Percentiles rank a stretch among this genome's conserved stretches.
Conservation (phyloP, 2,329 filamentous ascomycete species). For the Tolypocladium sp. region DNA sequence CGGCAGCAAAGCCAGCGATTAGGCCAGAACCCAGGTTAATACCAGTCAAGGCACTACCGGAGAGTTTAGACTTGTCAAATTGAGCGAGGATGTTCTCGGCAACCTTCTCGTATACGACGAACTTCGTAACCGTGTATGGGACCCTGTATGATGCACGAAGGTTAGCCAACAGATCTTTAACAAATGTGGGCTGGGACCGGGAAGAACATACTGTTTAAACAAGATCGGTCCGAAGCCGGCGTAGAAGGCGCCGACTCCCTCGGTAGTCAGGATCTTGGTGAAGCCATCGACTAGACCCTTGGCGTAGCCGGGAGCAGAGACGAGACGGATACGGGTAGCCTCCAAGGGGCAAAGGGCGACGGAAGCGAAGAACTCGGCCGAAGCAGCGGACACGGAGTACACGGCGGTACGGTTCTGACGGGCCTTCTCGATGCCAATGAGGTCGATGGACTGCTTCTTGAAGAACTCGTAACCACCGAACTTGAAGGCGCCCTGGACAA, state of each 20-base stretch:
- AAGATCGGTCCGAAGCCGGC: conserved; percentile 82
- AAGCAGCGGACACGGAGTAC: conserved; percentile 63
- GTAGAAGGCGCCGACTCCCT: conserved; percentile 83
- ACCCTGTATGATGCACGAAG: conserved; percentile 41
- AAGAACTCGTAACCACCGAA: conserved; percentile 95
- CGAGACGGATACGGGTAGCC: conserved; percentile 88
- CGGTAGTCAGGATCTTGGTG: conserved; percentile 71
- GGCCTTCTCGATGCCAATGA: conserved; percentile 68
- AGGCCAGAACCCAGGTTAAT: conserved; percentile 61
- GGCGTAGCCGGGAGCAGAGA: conserved; percentile 79
- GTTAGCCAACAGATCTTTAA: too few species aligned
- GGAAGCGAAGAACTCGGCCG: conserved; percentile 62
- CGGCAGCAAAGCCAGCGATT: conserved; percentile 67
- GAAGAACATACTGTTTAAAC: conserved; percentile 39
- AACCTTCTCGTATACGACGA: conserved; percentile 88
- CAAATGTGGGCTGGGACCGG: too few species aligned
- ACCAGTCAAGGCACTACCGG: conserved; percentile 61
- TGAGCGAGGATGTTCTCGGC: conserved; percentile 60
- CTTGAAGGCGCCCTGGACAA: conserved; percentile 89
- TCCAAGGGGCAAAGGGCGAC: conserved; percentile 85
- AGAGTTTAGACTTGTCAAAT: conserved; percentile 63
- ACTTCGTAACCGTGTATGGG: conserved; percentile 92
- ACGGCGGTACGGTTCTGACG: conserved; percentile 71
- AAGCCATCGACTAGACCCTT: conserved; percentile 71
- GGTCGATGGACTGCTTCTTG: conserved; percentile 83